phyloP scores from a whole-genome alignment of 164 flowering plant species.

The Piper longum region DNA sequence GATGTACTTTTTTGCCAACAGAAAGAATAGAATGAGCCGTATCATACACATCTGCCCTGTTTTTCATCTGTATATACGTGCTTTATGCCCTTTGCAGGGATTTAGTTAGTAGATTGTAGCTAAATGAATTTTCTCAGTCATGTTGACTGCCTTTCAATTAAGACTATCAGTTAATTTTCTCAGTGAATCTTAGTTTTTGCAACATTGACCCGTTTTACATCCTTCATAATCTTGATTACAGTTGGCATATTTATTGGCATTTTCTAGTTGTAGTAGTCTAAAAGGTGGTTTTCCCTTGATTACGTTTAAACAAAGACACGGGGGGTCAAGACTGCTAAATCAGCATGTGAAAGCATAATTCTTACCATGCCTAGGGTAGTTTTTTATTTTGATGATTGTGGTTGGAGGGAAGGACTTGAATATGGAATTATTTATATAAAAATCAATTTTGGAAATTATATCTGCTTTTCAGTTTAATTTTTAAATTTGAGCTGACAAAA shows the following conservation, averaged over 20 bases:
- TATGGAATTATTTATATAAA: too few relatives aligned
- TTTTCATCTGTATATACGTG: constrained; percentile 35
- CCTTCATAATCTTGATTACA: not conserved
- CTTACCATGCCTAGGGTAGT: not conserved
- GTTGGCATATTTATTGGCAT: not conserved
- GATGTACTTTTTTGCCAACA: constrained; percentile 17
- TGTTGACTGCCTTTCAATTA: constrained; percentile 21
- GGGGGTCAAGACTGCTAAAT: too few relatives aligned
- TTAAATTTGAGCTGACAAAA: too few relatives aligned
- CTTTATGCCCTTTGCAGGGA: constrained; percentile 27
- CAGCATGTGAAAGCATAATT: not conserved
- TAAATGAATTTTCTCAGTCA: constrained; percentile 18
- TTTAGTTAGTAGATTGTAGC: constrained; percentile 15
- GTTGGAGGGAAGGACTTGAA: not conserved
- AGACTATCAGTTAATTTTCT: constrained; percentile 11
- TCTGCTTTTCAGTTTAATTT: too few relatives aligned
- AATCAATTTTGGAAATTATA: too few relatives aligned
- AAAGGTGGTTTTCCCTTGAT: not conserved
- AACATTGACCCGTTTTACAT: not conserved
- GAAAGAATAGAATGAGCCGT: constrained; percentile 7
- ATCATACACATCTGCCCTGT: constrained; percentile 26
- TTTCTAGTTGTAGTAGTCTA: too few relatives aligned
- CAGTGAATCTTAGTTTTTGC: constrained; percentile 6
- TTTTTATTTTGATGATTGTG: not conserved
- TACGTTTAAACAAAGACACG: too few relatives aligned